These are phyloP conservation scores for Suhomyces ambrosiae DNA, from an alignment of 1,139 yeast species.

Conservation along the genomic window DNA sequence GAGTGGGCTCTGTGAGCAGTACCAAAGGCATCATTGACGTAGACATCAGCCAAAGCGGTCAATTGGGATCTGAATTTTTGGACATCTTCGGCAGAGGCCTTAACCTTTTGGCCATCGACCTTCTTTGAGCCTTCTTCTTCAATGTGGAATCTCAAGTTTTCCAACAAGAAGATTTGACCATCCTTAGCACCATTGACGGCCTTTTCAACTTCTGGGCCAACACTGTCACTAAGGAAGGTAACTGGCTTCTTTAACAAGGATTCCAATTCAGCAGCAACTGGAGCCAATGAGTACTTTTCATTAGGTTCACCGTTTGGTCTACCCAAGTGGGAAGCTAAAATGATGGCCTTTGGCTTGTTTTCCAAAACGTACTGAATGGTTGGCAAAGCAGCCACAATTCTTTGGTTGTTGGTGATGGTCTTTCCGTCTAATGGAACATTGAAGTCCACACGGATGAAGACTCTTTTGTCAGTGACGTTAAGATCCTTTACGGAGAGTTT, in stretches of 20 bases:
- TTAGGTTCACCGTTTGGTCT: constrained; percentile 92
- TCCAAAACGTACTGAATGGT: constrained; percentile 91
- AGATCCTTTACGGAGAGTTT: constrained; percentile 91
- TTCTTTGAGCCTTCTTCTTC: constrained; percentile 92
- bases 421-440: constrained; percentile 96
- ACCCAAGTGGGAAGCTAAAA: constrained; percentile 94
- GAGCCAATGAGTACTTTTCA: constrained; percentile 85
- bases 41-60: constrained; percentile 90
- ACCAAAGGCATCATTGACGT: constrained; percentile 96
- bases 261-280: constrained; percentile 85
- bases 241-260: constrained; percentile 69
- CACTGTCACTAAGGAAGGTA: constrained; percentile 81
- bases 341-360: constrained; percentile 83
- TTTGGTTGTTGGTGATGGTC: constrained; percentile 96
- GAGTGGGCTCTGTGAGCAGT: constrained; percentile 99
- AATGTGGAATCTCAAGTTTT: constrained; percentile 95
- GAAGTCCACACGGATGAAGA: constrained; percentile 95
- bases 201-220: constrained; percentile 81
- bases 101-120: constrained; percentile 79
- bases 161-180: constrained; percentile 81
- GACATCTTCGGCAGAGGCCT: constrained; percentile 84
- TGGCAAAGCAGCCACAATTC: constrained; percentile 97
- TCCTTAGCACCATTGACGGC: constrained; percentile 68
- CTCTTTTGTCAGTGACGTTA: constrained; percentile 83
- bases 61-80: constrained; percentile 82